Evolutionary conservation across 2,329 filamentous ascomycete genomes (phyloP), one percentile per base, ranked within the genome.

Genomic region (Monilinia fructicola): DNA sequence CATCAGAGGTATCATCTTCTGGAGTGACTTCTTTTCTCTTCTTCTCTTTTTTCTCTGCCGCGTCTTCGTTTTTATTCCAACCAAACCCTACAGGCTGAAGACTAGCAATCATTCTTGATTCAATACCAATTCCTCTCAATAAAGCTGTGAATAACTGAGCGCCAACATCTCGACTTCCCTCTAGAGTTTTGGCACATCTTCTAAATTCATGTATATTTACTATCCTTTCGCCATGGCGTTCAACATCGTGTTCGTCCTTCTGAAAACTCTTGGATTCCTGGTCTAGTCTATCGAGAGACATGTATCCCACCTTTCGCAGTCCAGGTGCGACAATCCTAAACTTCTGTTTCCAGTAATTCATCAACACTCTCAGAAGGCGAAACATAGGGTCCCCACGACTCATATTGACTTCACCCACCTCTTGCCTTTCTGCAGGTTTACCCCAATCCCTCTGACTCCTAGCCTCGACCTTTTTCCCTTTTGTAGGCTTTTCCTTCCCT

Each of bases 61-160:
- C 91, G 62, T 95, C 91, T 77, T 99, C 95, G 14, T 84, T 79
- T 76, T 94, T 96, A 68, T 87, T 96, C 88, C 92, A 98, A 1
- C 93, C 93, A 77, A 96, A 97, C 0, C 95, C 95, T 28, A 92
- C 79, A 0, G 93, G 90, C 75, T 98, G 95, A 52, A 99, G 76
- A 74, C 87, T 97, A 12, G 89, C 88, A 3, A 98, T 87, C 82
- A 98, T 84, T 40, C 94, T 85, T 14, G 92, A 87, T 73, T 97
- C 92, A 2, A 98, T 80, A 0, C 91, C 91, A 14, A 98, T 76
- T 0, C 88, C 92, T 70, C 95, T 84, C 28, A 97, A 77, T 10
- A 99, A 79, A 3, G 92, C 91, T 0, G 92, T 96, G 71, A 98
- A 98, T 0, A 99, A 82, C 74, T 98, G 93, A 0, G 91, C 89